A percentile compares a stretch with the other conserved stretches of the same genome.
These are phyloP conservation scores for Entomortierella beljakovae DNA, from an alignment of 192 early-diverging fungal species.

Conservation along the genomic window DNA sequence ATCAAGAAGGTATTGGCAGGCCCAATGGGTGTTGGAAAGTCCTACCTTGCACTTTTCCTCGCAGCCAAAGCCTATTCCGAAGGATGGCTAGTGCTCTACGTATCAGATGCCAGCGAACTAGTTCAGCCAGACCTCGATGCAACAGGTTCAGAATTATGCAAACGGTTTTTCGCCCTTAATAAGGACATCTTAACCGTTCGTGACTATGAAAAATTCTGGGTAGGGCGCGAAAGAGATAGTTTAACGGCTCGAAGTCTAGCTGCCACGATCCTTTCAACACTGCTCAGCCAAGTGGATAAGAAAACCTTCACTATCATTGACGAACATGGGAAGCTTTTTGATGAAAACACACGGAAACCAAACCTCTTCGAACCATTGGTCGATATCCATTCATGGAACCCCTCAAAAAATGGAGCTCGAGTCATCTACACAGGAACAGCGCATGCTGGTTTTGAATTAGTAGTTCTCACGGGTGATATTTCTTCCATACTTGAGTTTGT, in stretches of 20 bases:
- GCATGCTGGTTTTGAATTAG: neutral
- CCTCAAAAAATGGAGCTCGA: constrained; percentile 3
- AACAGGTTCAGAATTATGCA: neutral
- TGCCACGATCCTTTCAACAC: neutral
- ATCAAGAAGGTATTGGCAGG: constrained; percentile 36
- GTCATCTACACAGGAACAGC: constrained; percentile 3
- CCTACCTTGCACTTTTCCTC: constrained; percentile 37
- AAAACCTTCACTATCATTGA: constrained; percentile 1
- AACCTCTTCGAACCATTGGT: neutral
- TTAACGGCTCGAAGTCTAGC: neutral
- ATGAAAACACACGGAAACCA: neutral
- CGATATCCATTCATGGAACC: constrained; percentile 2
- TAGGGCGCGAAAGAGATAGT: neutral
- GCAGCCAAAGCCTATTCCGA: constrained; percentile 43
- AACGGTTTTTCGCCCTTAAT: neutral
- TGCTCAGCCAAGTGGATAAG: neutral
- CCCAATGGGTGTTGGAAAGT: constrained; percentile 41
- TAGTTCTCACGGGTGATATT: neutral
- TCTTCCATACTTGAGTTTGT: neutral
- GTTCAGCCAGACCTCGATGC: neutral
- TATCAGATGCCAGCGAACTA: neutral
- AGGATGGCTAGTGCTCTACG: constrained; percentile 12
- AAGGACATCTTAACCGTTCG: neutral
- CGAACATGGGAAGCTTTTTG: constrained; percentile 3
- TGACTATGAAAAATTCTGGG: neutral